A percentile compares a stretch with the other conserved stretches of the same genome.
Conservation (phyloP, 1,284 basidiomycete genomes). For the Ceratobasidium sp. region DNA sequence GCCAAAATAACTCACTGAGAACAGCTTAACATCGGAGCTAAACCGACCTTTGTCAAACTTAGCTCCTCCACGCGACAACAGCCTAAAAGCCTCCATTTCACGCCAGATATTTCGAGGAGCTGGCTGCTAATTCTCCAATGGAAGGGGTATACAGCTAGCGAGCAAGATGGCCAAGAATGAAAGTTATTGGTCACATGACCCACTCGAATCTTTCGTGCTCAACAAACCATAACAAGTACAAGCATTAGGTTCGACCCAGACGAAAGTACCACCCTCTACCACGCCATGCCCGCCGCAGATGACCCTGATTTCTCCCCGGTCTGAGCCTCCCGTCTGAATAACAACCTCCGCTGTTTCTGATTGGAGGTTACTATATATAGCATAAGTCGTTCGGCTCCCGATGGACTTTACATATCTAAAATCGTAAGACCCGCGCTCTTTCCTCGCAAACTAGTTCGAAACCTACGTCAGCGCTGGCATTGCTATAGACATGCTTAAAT, state of each 20-base stretch:
- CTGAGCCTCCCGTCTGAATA: too few relatives aligned
- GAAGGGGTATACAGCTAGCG: not conserved
- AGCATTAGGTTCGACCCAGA: not conserved
- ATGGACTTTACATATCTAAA: too few relatives aligned
- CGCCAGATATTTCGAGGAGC: not conserved
- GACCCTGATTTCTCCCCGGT: too few relatives aligned
- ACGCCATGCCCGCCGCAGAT: too few relatives aligned
- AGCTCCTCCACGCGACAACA: constrained; percentile 81
- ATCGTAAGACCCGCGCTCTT: too few relatives aligned
- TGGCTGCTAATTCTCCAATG: not conserved
- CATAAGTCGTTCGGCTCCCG: too few relatives aligned
- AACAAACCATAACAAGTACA: not conserved
- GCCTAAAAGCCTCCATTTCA: constrained; percentile 75
- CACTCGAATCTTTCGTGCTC: constrained; percentile 4
- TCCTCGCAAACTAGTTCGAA: too few relatives aligned
- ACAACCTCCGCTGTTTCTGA: too few relatives aligned
- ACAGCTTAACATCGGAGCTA: constrained; percentile 77
- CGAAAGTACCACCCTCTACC: too few relatives aligned
- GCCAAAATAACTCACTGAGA: constrained; percentile 67
- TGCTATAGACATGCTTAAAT: too few relatives aligned
- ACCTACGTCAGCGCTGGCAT: too few relatives aligned
- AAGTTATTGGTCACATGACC: constrained; percentile 35
- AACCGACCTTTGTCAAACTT: constrained; percentile 86
- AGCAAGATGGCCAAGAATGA: constrained; percentile 1
- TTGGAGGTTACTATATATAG: too few relatives aligned